Conservation (phyloP, 805 yeast genomes). For the Candida vartiovaarae region DNA sequence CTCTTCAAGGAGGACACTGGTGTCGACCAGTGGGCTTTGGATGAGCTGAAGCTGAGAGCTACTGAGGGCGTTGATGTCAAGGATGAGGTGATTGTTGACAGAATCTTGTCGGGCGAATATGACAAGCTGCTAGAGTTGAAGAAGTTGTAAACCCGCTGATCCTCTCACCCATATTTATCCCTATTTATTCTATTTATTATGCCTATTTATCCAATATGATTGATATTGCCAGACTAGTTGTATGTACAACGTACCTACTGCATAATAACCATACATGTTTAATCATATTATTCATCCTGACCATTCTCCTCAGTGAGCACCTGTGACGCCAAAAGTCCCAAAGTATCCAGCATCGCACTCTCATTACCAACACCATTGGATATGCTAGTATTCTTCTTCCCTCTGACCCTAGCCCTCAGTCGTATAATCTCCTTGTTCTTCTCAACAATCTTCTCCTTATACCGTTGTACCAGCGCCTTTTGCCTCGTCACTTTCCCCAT, state of each 20-base stretch:
- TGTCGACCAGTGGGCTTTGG: constrained; percentile 71
- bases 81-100: constrained; percentile 73
- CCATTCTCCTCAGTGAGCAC: constrained; percentile 34
- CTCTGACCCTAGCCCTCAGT: constrained; percentile 21
- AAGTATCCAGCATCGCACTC: constrained; percentile 35
- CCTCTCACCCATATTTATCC: constrained; percentile 4
- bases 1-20: constrained; percentile 45
- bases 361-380: constrained; percentile 3
- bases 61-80: constrained; percentile 60
- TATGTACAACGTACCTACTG: too few relatives aligned
- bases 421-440: constrained; percentile 39
- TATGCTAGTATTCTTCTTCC: not conserved
- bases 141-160: constrained; percentile 13
- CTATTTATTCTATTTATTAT: constrained; percentile 11
- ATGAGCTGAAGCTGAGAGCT: constrained; percentile 72
- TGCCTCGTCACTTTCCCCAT: constrained; percentile 33
- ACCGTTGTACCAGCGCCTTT: constrained; percentile 37
- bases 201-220: too few relatives aligned
- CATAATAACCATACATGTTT: not conserved
- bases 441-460: constrained; percentile 34
- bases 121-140: constrained; percentile 59
- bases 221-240: too few relatives aligned
- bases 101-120: constrained; percentile 79
- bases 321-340: constrained; percentile 50
- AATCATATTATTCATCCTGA: constrained; percentile 1